Evolutionary conservation across 192 early-diverging fungal species (phyloP).

Genomic region (Chytriomyces hyalinus): DNA sequence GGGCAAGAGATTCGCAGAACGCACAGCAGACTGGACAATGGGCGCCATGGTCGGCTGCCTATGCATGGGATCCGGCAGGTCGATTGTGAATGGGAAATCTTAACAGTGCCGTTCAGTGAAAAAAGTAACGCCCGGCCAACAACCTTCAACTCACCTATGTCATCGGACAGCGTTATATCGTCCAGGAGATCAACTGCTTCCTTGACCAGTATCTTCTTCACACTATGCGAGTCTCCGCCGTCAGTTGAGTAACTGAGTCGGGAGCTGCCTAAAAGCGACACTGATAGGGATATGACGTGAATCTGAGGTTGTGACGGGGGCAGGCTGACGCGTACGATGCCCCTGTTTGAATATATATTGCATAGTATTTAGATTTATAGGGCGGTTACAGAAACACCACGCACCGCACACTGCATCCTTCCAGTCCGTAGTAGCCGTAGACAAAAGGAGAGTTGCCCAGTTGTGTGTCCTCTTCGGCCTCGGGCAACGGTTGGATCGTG

Average conservation of each 20-base stretch:
- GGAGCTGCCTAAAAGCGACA: constrained; percentile 32
- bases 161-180: constrained; percentile 10
- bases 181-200: constrained; percentile 29
- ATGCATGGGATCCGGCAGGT: constrained; percentile 37
- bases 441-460: constrained; percentile 36
- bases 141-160: neutral
- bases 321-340: constrained; percentile 30
- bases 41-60: constrained; percentile 12
- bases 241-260: constrained; percentile 3
- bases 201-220: constrained; percentile 31
- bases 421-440: constrained; percentile 52
- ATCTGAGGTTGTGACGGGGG: constrained; percentile 17
- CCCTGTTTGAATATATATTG: neutral
- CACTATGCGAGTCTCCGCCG: neutral
- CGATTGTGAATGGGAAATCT: constrained; percentile 51
- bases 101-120: neutral
- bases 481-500: no score
- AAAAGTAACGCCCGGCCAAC: neutral
- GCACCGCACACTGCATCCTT: constrained; percentile 44
- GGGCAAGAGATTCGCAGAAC: constrained; percentile 36
- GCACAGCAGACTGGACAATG: constrained; percentile 29
- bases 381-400: constrained; percentile 15
- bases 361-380: no score
- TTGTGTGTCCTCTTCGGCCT: constrained; percentile 11
- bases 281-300: constrained; percentile 9